Conservation (phyloP, 495 filamentous ascomycete genomes). For the Podospora bellae-mahoneyi region DNA sequence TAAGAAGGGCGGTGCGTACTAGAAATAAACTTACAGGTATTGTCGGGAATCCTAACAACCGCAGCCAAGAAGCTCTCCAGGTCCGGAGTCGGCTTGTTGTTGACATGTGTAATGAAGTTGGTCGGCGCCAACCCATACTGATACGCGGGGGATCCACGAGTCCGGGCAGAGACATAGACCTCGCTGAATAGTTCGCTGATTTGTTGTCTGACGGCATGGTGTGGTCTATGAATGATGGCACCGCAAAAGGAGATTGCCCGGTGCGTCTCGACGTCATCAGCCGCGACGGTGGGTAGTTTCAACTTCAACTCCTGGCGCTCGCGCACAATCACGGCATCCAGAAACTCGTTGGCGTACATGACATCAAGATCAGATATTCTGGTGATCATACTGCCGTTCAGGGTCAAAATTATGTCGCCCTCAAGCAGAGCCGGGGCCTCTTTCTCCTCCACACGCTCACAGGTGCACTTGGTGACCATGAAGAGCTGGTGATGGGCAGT, state of each 20-base stretch:
- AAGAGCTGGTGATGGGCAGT: conserved; percentile 92
- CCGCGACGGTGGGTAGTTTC: conserved; percentile 79
- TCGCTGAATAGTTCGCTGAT: conserved; percentile 95
- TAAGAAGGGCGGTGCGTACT: background rate
- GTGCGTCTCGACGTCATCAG: conserved; percentile 87
- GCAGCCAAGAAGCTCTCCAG: conserved; percentile 74
- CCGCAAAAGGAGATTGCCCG: conserved; percentile 92
- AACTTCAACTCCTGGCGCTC: conserved; percentile 74
- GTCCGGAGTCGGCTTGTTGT: conserved; percentile 77
- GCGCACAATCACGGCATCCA: conserved; percentile 85
- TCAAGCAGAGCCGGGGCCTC: conserved; percentile 63
- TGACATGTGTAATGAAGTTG: conserved; percentile 96
- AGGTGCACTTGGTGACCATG: conserved; percentile 85
- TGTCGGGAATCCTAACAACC: conserved; percentile 84
- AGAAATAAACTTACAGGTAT: conserved; percentile 63
- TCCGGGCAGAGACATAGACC: conserved; percentile 89
- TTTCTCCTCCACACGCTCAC: conserved; percentile 64
- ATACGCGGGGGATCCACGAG: conserved; percentile 80
- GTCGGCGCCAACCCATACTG: conserved; percentile 92
- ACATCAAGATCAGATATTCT: conserved; percentile 88
- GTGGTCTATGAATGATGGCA: conserved; percentile 85
- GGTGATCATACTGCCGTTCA: conserved; percentile 90
- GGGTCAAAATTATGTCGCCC: conserved; percentile 86
- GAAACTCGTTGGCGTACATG: conserved; percentile 85
- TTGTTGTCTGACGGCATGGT: conserved; percentile 95